A percentile compares a stretch with the other conserved stretches of the same genome.
These are phyloP conservation scores for Microsporum canis DNA, from an alignment of 2,329 filamentous ascomycete genomes.

Conservation along the genomic window DNA sequence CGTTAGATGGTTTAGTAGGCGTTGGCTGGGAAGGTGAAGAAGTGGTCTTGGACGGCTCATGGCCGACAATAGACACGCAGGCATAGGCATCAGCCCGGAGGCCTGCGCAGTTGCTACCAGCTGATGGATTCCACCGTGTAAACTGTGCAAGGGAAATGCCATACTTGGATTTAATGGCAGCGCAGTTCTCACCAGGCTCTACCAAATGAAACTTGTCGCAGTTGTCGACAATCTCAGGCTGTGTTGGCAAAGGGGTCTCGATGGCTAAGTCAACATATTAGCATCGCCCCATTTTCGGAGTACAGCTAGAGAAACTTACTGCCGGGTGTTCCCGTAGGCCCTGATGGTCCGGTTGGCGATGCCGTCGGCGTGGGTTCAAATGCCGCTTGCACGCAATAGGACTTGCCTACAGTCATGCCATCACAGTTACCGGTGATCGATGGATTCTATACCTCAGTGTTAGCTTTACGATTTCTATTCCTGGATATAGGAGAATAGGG, in stretches of 20 bases:
- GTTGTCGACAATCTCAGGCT: background rate
- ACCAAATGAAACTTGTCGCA: constrained; percentile 2
- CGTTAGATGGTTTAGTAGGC: background rate
- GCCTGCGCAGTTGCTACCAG: background rate
- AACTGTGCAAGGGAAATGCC: background rate
- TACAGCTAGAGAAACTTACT: background rate
- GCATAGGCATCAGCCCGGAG: constrained; percentile 3
- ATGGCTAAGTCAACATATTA: background rate
- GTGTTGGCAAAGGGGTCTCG: constrained; percentile 1
- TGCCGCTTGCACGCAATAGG: constrained; percentile 4
- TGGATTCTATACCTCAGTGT: background rate
- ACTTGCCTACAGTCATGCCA: background rate
- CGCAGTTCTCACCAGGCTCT: background rate
- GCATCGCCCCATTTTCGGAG: background rate
- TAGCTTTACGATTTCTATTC: background rate
- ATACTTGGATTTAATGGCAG: background rate
- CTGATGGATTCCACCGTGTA: background rate
- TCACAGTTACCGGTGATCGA: background rate
- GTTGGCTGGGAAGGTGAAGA: constrained; percentile 5
- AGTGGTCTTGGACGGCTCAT: background rate
- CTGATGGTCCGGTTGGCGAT: background rate
- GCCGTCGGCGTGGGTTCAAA: background rate
- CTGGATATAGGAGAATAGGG: background rate
- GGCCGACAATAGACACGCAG: constrained; percentile 5
- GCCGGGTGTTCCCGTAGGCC: background rate